Evolutionary conservation across 148 eudicot species (phyloP), one percentile per base, ranked within the genome.

Genomic region (Mesembryanthemum crystallinum): DNA sequence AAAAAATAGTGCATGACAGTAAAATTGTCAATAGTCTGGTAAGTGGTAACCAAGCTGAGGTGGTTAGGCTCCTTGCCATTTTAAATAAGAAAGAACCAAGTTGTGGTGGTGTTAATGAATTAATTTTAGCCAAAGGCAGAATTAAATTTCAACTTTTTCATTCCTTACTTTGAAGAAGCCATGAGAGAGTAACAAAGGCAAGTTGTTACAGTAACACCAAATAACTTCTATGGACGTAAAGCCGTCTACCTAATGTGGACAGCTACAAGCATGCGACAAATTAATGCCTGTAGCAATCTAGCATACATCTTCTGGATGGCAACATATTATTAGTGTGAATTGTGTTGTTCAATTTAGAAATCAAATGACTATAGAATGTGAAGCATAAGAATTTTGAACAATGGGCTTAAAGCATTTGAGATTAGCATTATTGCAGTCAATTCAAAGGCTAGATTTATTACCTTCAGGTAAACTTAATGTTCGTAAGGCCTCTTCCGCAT

Each of bases 381-480:
- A 18, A 62, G 29, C 58, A 62, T 30, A 73, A 64, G 47, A 35
- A 21, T 45, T 27, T 64, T 73, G 69, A 62, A 52, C 71, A 25
- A 47, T 14, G 23, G 17, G 73, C n/a, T 39, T 28, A 55, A 59
- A 67, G 57, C 55, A 47, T 45, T 39, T n/a, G 17, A 43, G 33
- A 17, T 28, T 29, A 21, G 24, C 18, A 25, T 59, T 61, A 32
- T 42, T 11, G 5, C 4, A n/a, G 13, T 30, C 17, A 42, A 33
- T 23, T 69, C 12, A 64, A 75, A 27, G 43, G 17, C 28, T n/a
- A 61, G 17, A 65, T 9, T 59, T 27, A 74, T 24, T 76, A 94
- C 98, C 98, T 92, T 94, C 92, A 61, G 98, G 98, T 64, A 94
- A 81, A 79, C 96, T 94, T 83, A 89, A 83, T 32, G 85, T 77